These are phyloP conservation scores for Pythium phragmiticola DNA, from an alignment of 352 stramenopile genomes.

Conservation along the genomic window DNA sequence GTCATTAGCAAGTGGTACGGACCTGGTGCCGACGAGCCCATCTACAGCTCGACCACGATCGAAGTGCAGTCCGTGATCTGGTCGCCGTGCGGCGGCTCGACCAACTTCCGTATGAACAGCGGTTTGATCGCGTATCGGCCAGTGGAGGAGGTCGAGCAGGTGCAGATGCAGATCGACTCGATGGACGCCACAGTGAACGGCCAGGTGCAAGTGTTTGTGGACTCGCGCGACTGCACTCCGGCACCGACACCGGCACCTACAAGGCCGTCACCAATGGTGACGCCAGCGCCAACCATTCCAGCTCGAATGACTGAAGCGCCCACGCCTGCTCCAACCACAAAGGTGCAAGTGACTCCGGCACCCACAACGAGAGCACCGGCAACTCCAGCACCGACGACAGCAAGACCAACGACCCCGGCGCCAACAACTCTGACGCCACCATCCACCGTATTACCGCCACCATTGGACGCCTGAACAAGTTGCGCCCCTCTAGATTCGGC, in stretches of 20 bases:
- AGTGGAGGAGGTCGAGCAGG: slow-evolving; percentile 2
- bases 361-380: background rate
- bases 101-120: slow-evolving; percentile 40
- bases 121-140: slow-evolving; percentile 18
- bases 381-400: slow-evolving; percentile 1
- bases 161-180: slow-evolving; percentile 35
- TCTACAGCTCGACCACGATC: slow-evolving; percentile 32
- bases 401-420: background rate
- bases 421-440: background rate
- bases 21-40: slow-evolving; percentile 22
- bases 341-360: background rate
- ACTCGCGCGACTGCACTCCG: slow-evolving; percentile 16
- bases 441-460: background rate
- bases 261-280: background rate
- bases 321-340: slow-evolving; percentile 1
- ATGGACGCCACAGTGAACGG: slow-evolving; percentile 29
- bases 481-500: too few species aligned
- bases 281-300: background rate
- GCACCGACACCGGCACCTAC: background rate
- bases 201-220: slow-evolving; percentile 28
- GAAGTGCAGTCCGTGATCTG: slow-evolving; percentile 33
- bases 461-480: background rate
- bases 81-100: slow-evolving; percentile 34
- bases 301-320: background rate
- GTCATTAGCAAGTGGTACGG: slow-evolving; percentile 16